Evolutionary conservation across 345 rosid species (phyloP).

Genomic region (Syzygium jambos): DNA sequence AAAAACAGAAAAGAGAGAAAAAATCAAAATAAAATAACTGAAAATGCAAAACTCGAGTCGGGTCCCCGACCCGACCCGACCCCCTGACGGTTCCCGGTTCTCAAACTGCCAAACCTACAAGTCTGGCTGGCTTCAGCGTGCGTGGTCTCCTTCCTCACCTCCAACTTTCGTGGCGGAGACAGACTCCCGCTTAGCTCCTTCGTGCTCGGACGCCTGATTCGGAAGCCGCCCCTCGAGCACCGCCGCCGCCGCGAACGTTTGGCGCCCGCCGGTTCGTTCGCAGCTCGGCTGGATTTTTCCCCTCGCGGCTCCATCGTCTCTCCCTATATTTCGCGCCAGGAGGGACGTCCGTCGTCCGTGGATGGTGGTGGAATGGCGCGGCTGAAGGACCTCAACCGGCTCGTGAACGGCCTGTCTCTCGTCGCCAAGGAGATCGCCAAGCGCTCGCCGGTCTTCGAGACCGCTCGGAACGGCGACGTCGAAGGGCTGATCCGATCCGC

Average conservation of each 20-base stretch:
- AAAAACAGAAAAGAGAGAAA: background rate
- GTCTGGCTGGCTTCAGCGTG: background rate
- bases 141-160: background rate
- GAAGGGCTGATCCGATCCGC: conserved; percentile 46
- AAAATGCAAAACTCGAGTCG: background rate
- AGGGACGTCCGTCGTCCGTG: background rate
- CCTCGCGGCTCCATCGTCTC: background rate
- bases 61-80: background rate
- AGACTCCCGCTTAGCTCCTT: conserved; percentile 4
- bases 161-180: conserved; percentile 10
- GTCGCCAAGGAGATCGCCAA: conserved; percentile 65
- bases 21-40: background rate
- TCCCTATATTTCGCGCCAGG: background rate
- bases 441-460: conserved; percentile 34
- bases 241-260: background rate
- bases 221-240: background rate
- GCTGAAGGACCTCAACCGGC: conserved; percentile 47
- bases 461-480: conserved; percentile 43
- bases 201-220: background rate
- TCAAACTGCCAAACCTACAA: background rate
- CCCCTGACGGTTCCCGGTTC: background rate
- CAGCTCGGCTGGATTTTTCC: background rate
- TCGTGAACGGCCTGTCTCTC: conserved; percentile 57
- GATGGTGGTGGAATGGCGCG: conserved; percentile 3
- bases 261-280: background rate